A percentile compares a stretch with the other conserved stretches of the same genome.
phyloP scores from a whole-genome alignment of 202 grass and related monocot species.

The Schoenoplectus tabernaemontani region DNA sequence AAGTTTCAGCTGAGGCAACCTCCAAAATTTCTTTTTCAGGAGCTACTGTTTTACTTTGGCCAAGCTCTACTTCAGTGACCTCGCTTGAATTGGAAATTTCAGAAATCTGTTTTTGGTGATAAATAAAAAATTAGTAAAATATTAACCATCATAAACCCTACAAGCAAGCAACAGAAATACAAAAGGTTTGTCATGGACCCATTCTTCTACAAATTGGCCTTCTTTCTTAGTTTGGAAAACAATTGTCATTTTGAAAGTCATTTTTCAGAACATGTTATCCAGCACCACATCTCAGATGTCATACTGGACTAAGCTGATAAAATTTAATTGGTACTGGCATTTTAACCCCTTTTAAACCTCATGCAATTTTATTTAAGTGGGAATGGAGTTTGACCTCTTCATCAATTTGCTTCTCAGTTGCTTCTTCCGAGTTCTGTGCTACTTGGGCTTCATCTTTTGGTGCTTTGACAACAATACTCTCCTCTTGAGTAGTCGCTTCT shows the following conservation, averaged over 20 bases:
- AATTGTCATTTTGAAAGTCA: no score
- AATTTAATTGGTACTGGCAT: background rate
- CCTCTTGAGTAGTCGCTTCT: background rate
- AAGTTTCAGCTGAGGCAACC: background rate
- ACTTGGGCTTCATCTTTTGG: background rate
- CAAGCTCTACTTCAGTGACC: background rate
- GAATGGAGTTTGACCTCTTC: background rate
- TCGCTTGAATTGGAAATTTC: background rate
- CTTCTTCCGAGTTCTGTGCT: background rate
- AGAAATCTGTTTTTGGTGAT: slow-evolving; percentile 12
- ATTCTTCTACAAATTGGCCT: background rate
- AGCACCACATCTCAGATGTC: no score
- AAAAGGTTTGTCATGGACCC: background rate
- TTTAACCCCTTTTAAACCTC: background rate
- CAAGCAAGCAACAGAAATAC: background rate
- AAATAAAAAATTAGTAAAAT: background rate
- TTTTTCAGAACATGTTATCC: no score
- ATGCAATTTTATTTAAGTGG: background rate
- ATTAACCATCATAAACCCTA: background rate
- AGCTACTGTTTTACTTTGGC: background rate
- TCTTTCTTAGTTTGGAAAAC: no score
- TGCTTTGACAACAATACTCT: background rate
- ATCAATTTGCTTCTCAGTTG: no score
- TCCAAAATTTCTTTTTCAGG: background rate
- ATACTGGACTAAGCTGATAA: no score